Conservation (phyloP, 2,329 filamentous ascomycete species). For the Fusarium sp. region DNA sequence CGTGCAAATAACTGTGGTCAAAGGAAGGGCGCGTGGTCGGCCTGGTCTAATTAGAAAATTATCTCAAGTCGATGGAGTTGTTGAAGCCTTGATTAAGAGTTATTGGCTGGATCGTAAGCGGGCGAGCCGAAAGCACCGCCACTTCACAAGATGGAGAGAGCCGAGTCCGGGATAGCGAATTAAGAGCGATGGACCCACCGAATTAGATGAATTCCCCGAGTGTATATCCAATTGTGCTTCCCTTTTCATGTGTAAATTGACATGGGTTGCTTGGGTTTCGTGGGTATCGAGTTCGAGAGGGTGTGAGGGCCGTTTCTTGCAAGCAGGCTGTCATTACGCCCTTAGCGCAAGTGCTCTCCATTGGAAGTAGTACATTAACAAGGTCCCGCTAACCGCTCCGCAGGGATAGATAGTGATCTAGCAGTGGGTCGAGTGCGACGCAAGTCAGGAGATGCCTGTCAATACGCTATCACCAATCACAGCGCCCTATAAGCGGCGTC, state of each 20-base stretch:
- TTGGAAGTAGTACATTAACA: background rate
- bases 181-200: background rate
- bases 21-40: too few relatives aligned
- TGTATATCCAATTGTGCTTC: fast-evolving
- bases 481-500: background rate
- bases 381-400: background rate
- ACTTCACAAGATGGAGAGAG: background rate
- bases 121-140: background rate
- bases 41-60: background rate
- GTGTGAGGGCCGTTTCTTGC: background rate
- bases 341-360: background rate
- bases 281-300: background rate
- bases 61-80: background rate
- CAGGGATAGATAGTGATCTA: background rate
- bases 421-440: background rate
- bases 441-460: background rate
- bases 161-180: background rate
- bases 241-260: background rate
- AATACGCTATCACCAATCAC: background rate
- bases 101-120: background rate
- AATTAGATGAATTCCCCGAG: background rate
- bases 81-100: background rate
- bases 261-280: background rate
- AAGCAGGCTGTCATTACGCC: background rate
- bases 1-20: background rate